Evolutionary conservation across 257 asterid genomes (phyloP).

Genomic region (Solanum clarkiae): DNA sequence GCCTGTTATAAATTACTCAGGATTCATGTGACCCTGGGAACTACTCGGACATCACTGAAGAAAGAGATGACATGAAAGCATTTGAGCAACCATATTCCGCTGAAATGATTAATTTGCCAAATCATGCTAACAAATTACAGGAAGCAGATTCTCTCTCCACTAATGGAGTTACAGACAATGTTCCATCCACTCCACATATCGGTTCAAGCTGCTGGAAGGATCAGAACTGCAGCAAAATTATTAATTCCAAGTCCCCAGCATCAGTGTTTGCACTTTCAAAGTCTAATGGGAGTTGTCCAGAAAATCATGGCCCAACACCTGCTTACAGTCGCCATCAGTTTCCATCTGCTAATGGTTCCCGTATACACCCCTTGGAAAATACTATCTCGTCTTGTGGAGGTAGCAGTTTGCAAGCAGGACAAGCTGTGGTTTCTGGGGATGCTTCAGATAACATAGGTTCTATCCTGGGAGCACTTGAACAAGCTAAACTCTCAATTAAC

Average conservation of each 20-base stretch:
- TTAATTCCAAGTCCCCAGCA: constrained; percentile 20
- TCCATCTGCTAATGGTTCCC: background rate
- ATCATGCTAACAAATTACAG: constrained; percentile 17
- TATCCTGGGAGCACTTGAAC: constrained; percentile 64
- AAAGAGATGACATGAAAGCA: constrained; percentile 40
- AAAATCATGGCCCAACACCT: constrained; percentile 5
- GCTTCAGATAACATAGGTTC: constrained; percentile 29
- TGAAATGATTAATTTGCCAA: background rate
- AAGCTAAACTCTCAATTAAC: constrained; percentile 47
- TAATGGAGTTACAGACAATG: background rate
- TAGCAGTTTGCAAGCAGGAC: background rate
- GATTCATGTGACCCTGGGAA: constrained; percentile 67
- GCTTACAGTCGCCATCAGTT: background rate
- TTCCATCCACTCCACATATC: constrained; percentile 4
- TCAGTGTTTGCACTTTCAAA: constrained; percentile 30
- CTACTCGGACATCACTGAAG: constrained; percentile 80
- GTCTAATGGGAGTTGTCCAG: constrained; percentile 17
- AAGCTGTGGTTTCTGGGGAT: constrained; percentile 31
- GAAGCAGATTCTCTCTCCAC: background rate
- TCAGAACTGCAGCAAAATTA: constrained; percentile 5
- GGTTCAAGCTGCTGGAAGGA: background rate
- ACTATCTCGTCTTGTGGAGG: constrained; percentile 5
- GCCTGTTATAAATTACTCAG: constrained; percentile 22
- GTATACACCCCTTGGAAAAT: background rate
- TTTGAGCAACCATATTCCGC: constrained; percentile 19